These are phyloP conservation scores for Neurospora sp. DNA, from an alignment of 495 filamentous ascomycete species.

Conservation along the genomic window DNA sequence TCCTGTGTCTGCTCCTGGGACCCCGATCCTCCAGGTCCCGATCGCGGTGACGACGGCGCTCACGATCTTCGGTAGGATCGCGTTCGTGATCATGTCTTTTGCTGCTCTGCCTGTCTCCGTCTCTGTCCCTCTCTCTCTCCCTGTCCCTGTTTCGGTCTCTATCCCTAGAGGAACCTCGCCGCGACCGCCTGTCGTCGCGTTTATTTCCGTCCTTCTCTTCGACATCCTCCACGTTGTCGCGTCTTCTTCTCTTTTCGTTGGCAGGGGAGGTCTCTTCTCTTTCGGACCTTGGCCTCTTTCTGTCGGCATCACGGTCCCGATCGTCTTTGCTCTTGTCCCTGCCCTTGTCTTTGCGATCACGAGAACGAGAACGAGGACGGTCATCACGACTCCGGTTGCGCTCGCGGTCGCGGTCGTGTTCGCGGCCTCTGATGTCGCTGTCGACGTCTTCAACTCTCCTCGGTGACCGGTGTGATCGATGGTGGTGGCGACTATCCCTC, in stretches of 20 bases:
- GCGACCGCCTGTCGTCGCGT: neutral
- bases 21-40: conserved; percentile 1
- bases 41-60: conserved; percentile 7
- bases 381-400: neutral
- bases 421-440: neutral
- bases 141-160: conserved; percentile 2
- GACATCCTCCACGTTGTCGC: neutral
- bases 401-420: neutral
- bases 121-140: conserved; percentile 6
- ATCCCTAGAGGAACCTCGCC: neutral
- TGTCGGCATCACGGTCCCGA: neutral
- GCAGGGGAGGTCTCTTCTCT: neutral
- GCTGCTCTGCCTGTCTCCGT: neutral
- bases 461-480: conserved; percentile 17
- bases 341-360: neutral
- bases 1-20: neutral
- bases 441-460: conserved; percentile 12
- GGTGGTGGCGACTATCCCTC: conserved; percentile 11
- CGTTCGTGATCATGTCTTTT: conserved; percentile 13
- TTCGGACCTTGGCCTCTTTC: neutral
- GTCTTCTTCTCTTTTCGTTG: neutral
- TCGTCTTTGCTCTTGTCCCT: neutral
- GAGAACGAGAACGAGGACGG: neutral
- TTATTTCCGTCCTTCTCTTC: neutral
- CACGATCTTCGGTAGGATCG: conserved; percentile 11